A percentile compares a stretch with the other conserved stretches of the same genome.
Conservation (phyloP, 176 grass and related monocot species). For the Musa beccarii region DNA sequence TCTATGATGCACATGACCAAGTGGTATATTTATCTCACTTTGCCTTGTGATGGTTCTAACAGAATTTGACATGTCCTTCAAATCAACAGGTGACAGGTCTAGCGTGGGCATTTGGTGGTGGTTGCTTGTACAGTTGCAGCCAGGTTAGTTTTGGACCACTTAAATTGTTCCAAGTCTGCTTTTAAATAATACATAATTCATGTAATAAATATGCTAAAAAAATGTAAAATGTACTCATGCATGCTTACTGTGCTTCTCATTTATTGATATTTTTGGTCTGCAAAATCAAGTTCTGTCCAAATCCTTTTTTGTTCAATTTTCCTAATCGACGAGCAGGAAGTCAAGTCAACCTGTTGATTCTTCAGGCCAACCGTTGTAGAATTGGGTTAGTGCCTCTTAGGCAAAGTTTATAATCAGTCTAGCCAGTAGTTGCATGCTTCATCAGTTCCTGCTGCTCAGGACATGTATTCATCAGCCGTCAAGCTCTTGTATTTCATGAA, state of each 20-base stretch:
- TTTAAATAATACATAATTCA: background rate
- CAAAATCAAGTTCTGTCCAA: no score
- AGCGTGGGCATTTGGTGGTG: slow-evolving; percentile 61
- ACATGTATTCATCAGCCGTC: no score
- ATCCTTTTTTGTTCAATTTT: no score
- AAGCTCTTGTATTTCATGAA: no score
- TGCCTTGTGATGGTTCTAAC: slow-evolving; percentile 10
- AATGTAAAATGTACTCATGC: no score
- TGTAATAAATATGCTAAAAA: background rate
- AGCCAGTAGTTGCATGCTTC: no score
- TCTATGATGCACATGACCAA: slow-evolving; percentile 65
- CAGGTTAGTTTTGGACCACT: slow-evolving; percentile 43
- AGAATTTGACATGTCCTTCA: slow-evolving; percentile 13
- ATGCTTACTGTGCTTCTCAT: background rate
- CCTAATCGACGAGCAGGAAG: no score
- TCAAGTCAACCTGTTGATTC: no score
- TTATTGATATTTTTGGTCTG: background rate
- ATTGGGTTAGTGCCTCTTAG: no score
- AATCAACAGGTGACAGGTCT: slow-evolving; percentile 73
- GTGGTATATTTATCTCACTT: slow-evolving; percentile 55
- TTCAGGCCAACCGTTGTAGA: no score
- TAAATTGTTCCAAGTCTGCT: background rate
- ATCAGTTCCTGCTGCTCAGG: no score
- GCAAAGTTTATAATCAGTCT: no score
- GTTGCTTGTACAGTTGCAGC: slow-evolving; percentile 78